These are phyloP conservation scores for Chalciporus pseudorubinellus DNA, from an alignment of 768 basidiomycete species.

Conservation along the genomic window DNA sequence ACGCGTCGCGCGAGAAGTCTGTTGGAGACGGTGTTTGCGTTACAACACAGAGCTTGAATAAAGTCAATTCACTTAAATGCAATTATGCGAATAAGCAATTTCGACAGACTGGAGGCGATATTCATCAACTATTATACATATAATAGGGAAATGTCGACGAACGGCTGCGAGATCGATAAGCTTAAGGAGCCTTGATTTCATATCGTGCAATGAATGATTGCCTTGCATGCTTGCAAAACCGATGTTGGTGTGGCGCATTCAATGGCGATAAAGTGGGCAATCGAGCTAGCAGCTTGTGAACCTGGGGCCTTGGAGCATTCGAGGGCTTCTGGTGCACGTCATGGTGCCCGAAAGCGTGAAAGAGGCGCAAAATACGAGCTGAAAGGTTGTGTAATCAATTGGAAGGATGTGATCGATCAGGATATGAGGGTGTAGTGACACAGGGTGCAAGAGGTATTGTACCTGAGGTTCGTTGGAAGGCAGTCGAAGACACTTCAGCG, in stretches of 20 bases:
- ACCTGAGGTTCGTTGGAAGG: too few relatives aligned
- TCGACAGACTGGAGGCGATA: slow-evolving; percentile 1
- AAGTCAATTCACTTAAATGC: too few relatives aligned
- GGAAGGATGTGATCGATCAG: slow-evolving; percentile 20
- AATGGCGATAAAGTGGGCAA: slow-evolving; percentile 24
- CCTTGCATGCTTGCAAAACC: slow-evolving; percentile 8
- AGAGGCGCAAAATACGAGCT: slow-evolving; percentile 6
- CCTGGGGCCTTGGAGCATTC: slow-evolving; percentile 11
- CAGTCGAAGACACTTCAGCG: slow-evolving; percentile 6
- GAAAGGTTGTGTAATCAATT: background rate
- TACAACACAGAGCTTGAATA: background rate
- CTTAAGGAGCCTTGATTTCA: slow-evolving; percentile 28
- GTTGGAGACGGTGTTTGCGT: background rate
- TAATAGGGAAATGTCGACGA: slow-evolving; percentile 10
- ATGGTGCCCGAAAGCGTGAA: slow-evolving; percentile 7
- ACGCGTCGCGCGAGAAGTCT: slow-evolving; percentile 10
- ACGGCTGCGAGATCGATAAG: slow-evolving; percentile 23
- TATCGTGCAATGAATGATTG: slow-evolving; percentile 24
- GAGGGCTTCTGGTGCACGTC: slow-evolving; percentile 13
- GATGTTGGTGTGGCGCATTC: slow-evolving; percentile 9
- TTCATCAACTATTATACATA: slow-evolving; percentile 3
- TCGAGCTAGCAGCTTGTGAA: background rate
- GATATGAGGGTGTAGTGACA: background rate
- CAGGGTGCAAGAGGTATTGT: background rate
- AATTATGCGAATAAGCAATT: slow-evolving; percentile 6